These are phyloP conservation scores for Trichoderma sp. DNA, from an alignment of 2,329 filamentous ascomycete genomes.

Conservation along the genomic window DNA sequence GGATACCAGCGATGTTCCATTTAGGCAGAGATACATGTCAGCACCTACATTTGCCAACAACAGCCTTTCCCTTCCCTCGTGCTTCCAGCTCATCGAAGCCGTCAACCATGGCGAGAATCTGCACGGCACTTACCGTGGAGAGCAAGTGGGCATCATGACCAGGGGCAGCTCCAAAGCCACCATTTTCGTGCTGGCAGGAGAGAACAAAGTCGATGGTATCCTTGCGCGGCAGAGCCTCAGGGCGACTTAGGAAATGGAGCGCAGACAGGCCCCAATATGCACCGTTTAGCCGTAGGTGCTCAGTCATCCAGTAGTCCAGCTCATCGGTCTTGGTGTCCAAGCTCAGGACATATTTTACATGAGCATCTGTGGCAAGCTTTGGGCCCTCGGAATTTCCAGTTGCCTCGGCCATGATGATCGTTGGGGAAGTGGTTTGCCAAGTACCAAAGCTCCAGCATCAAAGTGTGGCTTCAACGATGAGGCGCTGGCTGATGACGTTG, in stretches of 20 bases:
- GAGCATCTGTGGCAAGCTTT: slow-evolving; percentile 53
- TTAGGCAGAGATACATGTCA: slow-evolving; percentile 17
- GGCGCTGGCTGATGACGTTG: background rate
- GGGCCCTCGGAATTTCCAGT: slow-evolving; percentile 36
- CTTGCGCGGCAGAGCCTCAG: slow-evolving; percentile 75
- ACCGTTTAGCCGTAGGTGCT: slow-evolving; percentile 91
- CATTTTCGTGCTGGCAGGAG: slow-evolving; percentile 83
- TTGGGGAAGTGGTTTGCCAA: background rate
- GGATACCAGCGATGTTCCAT: slow-evolving; percentile 16
- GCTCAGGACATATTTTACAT: slow-evolving; percentile 90
- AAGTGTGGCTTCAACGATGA: slow-evolving; percentile 4
- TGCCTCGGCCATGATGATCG: slow-evolving; percentile 31
- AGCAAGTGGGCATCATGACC: slow-evolving; percentile 95
- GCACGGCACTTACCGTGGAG: slow-evolving; percentile 91
- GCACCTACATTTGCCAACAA: slow-evolving; percentile 74
- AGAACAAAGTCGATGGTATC: slow-evolving; percentile 90
- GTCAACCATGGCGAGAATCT: slow-evolving; percentile 84
- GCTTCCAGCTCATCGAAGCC: slow-evolving; percentile 79
- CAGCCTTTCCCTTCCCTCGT: slow-evolving; percentile 60
- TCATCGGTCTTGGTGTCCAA: slow-evolving; percentile 91
- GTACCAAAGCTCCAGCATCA: background rate
- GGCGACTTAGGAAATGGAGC: slow-evolving; percentile 77
- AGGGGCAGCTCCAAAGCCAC: slow-evolving; percentile 90
- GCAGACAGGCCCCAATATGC: slow-evolving; percentile 95
- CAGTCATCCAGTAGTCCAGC: slow-evolving; percentile 96